Conservation (phyloP, 148 eudicot species). For the Diospyros lotus region DNA sequence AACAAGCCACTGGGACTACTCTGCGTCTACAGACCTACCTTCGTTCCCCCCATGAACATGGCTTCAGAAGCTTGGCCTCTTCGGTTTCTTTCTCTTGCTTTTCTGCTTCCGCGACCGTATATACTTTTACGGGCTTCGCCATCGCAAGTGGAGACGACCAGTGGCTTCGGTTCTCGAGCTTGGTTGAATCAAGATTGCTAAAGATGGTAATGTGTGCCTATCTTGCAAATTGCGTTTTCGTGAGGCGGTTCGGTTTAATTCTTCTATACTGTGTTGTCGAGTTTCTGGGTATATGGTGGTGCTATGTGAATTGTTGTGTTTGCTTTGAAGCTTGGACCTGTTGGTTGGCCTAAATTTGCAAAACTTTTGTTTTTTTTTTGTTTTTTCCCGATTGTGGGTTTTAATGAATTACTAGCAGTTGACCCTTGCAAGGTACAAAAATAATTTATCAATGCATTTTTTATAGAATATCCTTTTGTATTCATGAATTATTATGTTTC, state of each 20-base stretch:
- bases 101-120: constrained; percentile 24
- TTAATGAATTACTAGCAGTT: background rate
- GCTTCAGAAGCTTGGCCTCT: constrained; percentile 17
- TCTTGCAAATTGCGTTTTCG: constrained; percentile 14
- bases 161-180: constrained; percentile 56
- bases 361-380: background rate
- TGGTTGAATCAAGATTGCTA: constrained; percentile 63
- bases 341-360: background rate
- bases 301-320: constrained; percentile 4
- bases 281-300: constrained; percentile 6
- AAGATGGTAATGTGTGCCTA: constrained; percentile 42
- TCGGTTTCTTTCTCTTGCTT: constrained; percentile 33
- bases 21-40: constrained; percentile 31
- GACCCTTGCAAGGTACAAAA: too few relatives aligned
- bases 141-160: constrained; percentile 39
- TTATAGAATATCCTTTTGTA: too few relatives aligned
- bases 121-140: constrained; percentile 16
- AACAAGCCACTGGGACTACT: constrained; percentile 3
- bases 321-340: background rate
- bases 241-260: constrained; percentile 8
- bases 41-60: constrained; percentile 18
- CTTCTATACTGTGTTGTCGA: background rate
- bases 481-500: too few relatives aligned
- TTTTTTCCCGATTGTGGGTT: background rate
- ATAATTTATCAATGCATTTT: too few relatives aligned